Base-by-base conservation (phyloP, 768 basidiomycete species). In the Tubosaeta sp. region DNA sequence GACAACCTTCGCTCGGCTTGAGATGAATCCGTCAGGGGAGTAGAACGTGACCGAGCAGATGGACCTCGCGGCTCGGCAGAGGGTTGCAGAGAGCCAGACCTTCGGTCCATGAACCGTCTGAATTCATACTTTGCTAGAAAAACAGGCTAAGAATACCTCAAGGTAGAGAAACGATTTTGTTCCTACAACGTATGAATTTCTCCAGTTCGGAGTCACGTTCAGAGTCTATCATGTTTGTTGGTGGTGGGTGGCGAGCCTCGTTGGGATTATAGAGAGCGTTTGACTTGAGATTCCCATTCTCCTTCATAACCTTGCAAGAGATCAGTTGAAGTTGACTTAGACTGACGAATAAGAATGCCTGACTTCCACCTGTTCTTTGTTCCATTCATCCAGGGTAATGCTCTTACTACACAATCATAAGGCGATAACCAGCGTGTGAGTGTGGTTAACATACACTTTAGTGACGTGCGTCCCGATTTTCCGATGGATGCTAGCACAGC, bases 391-490 rank as follows among this genome's bases (percentile, higher is more conserved):
- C 69, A 95, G 72, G 1, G 89, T 91, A 34, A 96, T 59, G 62
- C 91, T 94, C 77, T 95, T 96, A 54, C 93, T 95, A 22, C 18
- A 16, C 41, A 51, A 42, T 38, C 40, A 50, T 61, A 31, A 30
- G 40, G 10, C 31, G 8, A 24, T 31, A n/a, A 24, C 40, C 16
- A 5, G 38, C 4, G 25, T 3, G 16, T 31, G 43, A 43, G 52
- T n/a, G 25, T 7, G 51, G 31, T 8, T 44, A 27, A 76, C 81
- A 65, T 75, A 94, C 91, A 97, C 90, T 82, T 96, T 94, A 0
- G 88, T 83, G 57, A 93, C 76, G 66, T 97, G 94, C 5, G 91
- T 94, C 2, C 94, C 94, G 52, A 97, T 85, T 74, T 94, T 95
- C 47, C 94, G 80, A 72, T 97, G 94, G 45, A 95, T 82, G 52